A percentile compares a stretch with the other conserved stretches of the same genome.
These are phyloP conservation scores for Alternaria novae-zelandiae DNA, from an alignment of 2,329 filamentous ascomycete genomes.

Conservation along the genomic window DNA sequence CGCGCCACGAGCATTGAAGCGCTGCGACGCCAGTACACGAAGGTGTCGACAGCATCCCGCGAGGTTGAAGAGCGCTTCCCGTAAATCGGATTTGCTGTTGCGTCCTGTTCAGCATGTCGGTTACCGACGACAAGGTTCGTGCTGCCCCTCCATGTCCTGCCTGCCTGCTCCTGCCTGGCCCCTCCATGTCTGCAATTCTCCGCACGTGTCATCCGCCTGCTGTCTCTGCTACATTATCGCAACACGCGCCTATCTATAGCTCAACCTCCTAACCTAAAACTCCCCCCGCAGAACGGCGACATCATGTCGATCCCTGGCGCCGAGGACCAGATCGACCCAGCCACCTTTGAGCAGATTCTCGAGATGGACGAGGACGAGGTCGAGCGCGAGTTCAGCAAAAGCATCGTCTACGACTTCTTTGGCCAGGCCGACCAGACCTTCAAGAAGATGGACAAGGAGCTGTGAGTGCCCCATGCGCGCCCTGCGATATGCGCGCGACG, in stretches of 20 bases:
- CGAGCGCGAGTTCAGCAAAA: constrained; percentile 84
- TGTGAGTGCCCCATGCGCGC: constrained; percentile 67
- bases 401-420: constrained; percentile 92
- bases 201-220: constrained; percentile 4
- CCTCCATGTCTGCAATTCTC: constrained; percentile 18
- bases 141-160: constrained; percentile 36
- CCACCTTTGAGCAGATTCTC: constrained; percentile 91
- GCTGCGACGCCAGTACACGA: constrained; percentile 29
- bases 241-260: constrained; percentile 1
- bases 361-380: constrained; percentile 96
- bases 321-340: constrained; percentile 76
- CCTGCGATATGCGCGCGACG: background rate
- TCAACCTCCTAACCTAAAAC: constrained; percentile 6
- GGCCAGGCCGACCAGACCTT: constrained; percentile 90
- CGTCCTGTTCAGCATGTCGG: constrained; percentile 38
- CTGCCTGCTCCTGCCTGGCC: constrained; percentile 16
- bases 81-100: constrained; percentile 11
- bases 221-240: background rate
- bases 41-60: constrained; percentile 28
- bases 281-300: constrained; percentile 33
- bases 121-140: constrained; percentile 49
- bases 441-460: constrained; percentile 75
- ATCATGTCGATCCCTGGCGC: constrained; percentile 63
- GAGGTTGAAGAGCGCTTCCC: constrained; percentile 14
- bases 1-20: constrained; percentile 17